A percentile compares a stretch with the other conserved stretches of the same genome.
Evolutionary conservation across 2,329 filamentous ascomycete genomes (phyloP).

Genomic region (Zasmidium citrigriseum): DNA sequence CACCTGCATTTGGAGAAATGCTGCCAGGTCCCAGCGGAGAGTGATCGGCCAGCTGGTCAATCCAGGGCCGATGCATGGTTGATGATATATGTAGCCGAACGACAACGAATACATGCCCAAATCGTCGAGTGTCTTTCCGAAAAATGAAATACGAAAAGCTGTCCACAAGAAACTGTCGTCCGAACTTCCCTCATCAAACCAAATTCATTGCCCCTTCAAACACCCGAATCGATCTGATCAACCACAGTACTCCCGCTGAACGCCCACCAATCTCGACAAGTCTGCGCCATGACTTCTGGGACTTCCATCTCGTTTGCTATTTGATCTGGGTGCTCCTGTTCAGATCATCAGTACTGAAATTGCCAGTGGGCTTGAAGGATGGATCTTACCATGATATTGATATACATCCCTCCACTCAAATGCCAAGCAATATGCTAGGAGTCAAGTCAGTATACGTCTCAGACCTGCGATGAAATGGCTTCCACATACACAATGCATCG

Average conservation of each 20-base stretch:
- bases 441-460: slow-evolving; percentile 1
- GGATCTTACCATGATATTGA: slow-evolving; percentile 29
- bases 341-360: background rate
- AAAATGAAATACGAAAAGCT: background rate
- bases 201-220: slow-evolving; percentile 10
- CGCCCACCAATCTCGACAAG: slow-evolving; percentile 29
- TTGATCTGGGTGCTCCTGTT: slow-evolving; percentile 21
- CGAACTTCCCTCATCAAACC: background rate
- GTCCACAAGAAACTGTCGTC: background rate
- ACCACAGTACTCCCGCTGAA: slow-evolving; percentile 23
- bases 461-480: background rate
- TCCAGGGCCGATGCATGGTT: background rate
- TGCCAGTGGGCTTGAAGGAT: background rate
- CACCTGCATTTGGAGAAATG: slow-evolving; percentile 30
- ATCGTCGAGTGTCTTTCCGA: no score
- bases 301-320: slow-evolving; percentile 26
- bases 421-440: slow-evolving; percentile 40
- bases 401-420: slow-evolving; percentile 32
- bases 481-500: slow-evolving; percentile 34
- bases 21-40: slow-evolving; percentile 22
- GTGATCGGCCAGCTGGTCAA: slow-evolving; percentile 10
- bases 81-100: no score
- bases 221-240: slow-evolving; percentile 30
- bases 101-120: no score
- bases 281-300: slow-evolving; percentile 30